Evolutionary conservation across 176 grass and related monocot species (phyloP).

Genomic region (Zea luxurians): DNA sequence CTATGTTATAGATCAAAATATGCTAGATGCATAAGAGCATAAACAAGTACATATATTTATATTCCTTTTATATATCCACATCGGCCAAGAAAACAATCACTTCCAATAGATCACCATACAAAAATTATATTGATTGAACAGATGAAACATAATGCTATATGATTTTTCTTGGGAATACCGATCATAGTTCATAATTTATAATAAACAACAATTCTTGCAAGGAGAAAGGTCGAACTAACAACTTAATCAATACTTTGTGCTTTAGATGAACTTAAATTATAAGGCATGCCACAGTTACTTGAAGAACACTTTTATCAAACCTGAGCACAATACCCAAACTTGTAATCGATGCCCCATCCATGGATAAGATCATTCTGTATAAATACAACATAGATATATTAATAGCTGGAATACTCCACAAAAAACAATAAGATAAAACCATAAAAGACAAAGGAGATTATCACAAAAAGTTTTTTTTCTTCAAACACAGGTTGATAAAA

Average conservation of each 20-base stretch:
- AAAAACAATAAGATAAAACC: background rate
- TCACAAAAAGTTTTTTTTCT: background rate
- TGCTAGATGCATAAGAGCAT: background rate
- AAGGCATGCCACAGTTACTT: conserved; percentile 18
- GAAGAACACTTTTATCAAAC: conserved; percentile 42
- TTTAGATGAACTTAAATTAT: conserved; percentile 5
- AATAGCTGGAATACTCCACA: conserved; percentile 19
- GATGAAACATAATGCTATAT: background rate
- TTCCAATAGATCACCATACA: background rate
- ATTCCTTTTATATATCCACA: conserved; percentile 10
- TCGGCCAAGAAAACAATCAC: background rate
- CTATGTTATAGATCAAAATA: background rate
- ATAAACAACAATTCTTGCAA: conserved; percentile 2
- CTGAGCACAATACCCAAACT: conserved; percentile 96
- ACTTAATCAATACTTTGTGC: background rate
- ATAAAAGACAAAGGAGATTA: conserved; percentile 17
- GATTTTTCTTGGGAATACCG: background rate
- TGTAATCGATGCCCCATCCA: conserved; percentile 95
- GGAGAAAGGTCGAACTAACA: background rate
- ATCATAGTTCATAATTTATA: background rate
- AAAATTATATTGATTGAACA: background rate
- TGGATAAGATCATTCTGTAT: conserved; percentile 86
- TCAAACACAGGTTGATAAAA: conserved; percentile 13
- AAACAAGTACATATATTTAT: background rate
- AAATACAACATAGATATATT: conserved; percentile 33